Conservation (phyloP, 179 eudicot species). For the Monotropa hypopitys region DNA sequence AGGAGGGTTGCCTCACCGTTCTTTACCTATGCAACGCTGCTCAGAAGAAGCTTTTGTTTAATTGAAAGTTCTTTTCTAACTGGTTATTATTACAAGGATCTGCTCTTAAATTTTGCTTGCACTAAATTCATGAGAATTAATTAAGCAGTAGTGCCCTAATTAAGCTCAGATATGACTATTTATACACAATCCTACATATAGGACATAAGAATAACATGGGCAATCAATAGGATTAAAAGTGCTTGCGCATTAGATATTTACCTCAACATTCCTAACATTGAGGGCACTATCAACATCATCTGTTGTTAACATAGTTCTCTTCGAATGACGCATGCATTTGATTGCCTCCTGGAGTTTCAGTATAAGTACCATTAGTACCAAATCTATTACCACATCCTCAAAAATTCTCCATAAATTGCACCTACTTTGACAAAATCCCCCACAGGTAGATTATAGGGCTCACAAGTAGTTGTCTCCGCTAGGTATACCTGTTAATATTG, state of each 20-base stretch:
- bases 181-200: background rate
- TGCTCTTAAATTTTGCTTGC: background rate
- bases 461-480: background rate
- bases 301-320: conserved; percentile 29
- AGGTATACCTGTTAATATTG: background rate
- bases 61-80: background rate
- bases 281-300: conserved; percentile 46
- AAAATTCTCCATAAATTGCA: background rate
- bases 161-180: background rate
- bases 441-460: background rate
- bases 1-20: background rate
- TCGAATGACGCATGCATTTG: conserved; percentile 48
- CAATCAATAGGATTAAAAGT: background rate
- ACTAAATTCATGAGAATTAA: background rate
- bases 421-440: background rate
- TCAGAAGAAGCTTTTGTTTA: background rate
- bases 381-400: background rate
- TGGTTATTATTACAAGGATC: background rate
- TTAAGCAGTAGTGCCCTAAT: background rate
- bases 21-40: background rate
- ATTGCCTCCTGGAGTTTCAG: conserved; percentile 35
- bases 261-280: conserved; percentile 43
- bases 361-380: background rate
- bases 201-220: background rate
- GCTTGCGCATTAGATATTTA: conserved; percentile 5